Base-by-base conservation (phyloP, 495 filamentous ascomycete genomes). In the Penicillium taxi region DNA sequence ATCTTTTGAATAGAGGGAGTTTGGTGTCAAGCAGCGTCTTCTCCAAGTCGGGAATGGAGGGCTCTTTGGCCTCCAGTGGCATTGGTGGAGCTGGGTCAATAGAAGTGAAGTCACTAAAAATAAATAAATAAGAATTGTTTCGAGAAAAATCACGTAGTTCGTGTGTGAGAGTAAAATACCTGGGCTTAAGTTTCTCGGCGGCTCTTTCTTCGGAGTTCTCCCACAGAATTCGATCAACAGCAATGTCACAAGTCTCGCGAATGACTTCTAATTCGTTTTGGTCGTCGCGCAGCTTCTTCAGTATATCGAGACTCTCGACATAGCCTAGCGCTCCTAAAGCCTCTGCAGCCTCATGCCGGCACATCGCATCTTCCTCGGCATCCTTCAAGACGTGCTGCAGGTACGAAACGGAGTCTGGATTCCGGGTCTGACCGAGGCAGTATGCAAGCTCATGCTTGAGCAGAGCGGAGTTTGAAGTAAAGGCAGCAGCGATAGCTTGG, bases 391-490 rank as follows among this genome's bases (percentile, higher is more conserved):
- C 82, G 11, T 71, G 57, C 35, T 81, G 76, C 32, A 99, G 70
- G 54, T 75, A 77, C 1, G 85, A 71, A 2, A 86, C 73, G 4
- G 89, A 81, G 14, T 82, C 78, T 11, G 64, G 50, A 52, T 94
- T 84, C 26, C 75, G 74, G 11, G 86, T 85, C 63, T 99, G 91
- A 18, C 91, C 91, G 0, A 99, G 77, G 56, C 91, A 99, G 64
- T 99, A 99, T 23, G 93, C 93, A 22, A 96, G 70, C 59, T 96
- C 91, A 56, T 98, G 91, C 63, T 96, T 91, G 37, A 95, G 72
- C 1, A 94, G 70, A 4, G 81, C 88, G 4, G 91, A 96, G 0
- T 77, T 78, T 2, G 90, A 94, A 2, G 72, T 45, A 45, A 96
- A 90, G 3, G 72, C 91, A 3, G 89, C 86, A 4, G 90, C 87